Evolutionary conservation across 257 asterid genomes (phyloP).

Genomic region (Verbena officinalis): DNA sequence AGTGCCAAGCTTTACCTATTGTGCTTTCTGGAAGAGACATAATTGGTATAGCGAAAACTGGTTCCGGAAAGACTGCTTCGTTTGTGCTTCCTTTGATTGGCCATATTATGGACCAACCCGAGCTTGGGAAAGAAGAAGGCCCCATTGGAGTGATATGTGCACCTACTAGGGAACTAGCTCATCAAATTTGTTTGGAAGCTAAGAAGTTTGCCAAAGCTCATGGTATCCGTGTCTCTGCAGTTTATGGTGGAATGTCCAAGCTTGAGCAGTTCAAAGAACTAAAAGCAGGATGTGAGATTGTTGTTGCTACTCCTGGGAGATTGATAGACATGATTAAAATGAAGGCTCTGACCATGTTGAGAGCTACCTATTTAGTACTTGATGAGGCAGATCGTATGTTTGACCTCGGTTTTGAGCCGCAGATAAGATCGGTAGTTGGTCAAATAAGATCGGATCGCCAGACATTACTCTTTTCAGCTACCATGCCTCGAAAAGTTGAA

Average conservation of each 20-base stretch:
- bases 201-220: constrained; percentile 84
- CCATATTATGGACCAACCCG: constrained; percentile 98
- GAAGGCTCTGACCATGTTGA: constrained; percentile 87
- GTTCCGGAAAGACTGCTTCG: constrained; percentile 97
- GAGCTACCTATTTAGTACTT: constrained; percentile 91
- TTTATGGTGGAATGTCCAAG: constrained; percentile 98
- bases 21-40: constrained; percentile 96
- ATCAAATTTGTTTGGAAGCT: constrained; percentile 93
- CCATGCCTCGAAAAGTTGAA: constrained; percentile 96
- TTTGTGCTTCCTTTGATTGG: constrained; percentile 95
- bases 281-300: constrained; percentile 97
- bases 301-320: constrained; percentile 98
- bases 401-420: constrained; percentile 99
- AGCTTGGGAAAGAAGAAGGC: constrained; percentile 89
- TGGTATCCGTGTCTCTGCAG: constrained; percentile 91
- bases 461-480: constrained; percentile 93
- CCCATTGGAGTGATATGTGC: constrained; percentile 99
- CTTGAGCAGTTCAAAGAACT: constrained; percentile 96
- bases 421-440: constrained; percentile 92
- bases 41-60: constrained; percentile 97
- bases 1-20: constrained; percentile 92
- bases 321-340: constrained; percentile 92
- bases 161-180: constrained; percentile 98
- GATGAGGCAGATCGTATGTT: constrained; percentile 99
- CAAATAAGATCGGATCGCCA: constrained; percentile 98